These are phyloP conservation scores for Eudorina sp. DNA, from an alignment of 139 green algal species.

Conservation along the genomic window DNA sequence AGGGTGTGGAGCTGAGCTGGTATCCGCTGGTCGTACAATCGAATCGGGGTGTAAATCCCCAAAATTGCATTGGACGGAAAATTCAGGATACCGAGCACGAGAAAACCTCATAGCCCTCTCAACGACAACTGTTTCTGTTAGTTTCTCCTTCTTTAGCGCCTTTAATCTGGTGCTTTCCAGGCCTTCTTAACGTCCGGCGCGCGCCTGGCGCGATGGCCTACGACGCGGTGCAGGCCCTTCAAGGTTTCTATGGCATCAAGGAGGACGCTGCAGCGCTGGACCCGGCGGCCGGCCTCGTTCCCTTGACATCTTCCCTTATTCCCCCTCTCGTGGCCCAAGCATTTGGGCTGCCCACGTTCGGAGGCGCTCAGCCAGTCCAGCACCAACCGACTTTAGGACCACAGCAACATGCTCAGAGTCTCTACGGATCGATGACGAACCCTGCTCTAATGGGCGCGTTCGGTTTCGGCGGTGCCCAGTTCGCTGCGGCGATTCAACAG, in stretches of 20 bases:
- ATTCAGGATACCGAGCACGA: background rate
- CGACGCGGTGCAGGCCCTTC: background rate
- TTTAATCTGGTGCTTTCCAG: no score
- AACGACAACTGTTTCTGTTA: background rate
- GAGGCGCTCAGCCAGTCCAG: background rate
- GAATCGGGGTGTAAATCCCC: no score
- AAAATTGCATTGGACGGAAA: no score
- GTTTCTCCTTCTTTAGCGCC: no score
- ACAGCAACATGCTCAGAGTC: background rate
- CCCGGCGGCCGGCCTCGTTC: conserved; percentile 26
- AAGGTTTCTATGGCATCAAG: conserved; percentile 39
- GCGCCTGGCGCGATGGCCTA: conserved; percentile 15
- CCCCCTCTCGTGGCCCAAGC: conserved; percentile 21
- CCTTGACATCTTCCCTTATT: conserved; percentile 12
- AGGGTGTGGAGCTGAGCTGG: no score
- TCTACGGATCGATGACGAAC: conserved; percentile 27
- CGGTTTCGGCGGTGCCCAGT: background rate
- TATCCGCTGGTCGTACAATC: no score
- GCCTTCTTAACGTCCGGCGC: no score
- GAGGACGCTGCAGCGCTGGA: conserved; percentile 2
- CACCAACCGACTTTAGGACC: background rate
- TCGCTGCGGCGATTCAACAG: background rate
- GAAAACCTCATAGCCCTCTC: background rate
- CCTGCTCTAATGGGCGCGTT: conserved; percentile 22
- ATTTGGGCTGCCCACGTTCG: conserved; percentile 14